Evolutionary conservation across 306 rosid genomes (phyloP).

Genomic region (Cucurbita argyrosperma): DNA sequence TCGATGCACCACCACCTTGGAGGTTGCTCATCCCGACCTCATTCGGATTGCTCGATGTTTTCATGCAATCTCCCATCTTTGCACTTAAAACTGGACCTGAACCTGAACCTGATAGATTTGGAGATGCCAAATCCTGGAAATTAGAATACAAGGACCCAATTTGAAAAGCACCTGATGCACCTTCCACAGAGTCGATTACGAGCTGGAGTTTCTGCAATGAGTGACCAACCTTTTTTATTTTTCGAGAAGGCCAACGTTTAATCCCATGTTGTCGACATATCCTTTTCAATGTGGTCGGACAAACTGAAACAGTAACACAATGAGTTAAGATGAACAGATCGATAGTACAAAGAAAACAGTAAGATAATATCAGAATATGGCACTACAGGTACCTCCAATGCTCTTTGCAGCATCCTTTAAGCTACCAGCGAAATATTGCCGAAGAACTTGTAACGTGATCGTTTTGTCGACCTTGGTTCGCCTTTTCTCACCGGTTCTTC

Average conservation of each 20-base stretch:
- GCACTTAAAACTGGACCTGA: slow-evolving; percentile 29
- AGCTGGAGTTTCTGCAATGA: slow-evolving; percentile 81
- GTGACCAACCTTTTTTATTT: slow-evolving; percentile 93
- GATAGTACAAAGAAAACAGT: not conserved
- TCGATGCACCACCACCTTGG: slow-evolving; percentile 35
- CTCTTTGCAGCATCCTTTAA: slow-evolving; percentile 97
- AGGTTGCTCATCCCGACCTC: slow-evolving; percentile 31
- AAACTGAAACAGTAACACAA: slow-evolving; percentile 35
- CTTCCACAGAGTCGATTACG: slow-evolving; percentile 82
- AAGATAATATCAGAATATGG: not conserved
- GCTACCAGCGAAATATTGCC: slow-evolving; percentile 82
- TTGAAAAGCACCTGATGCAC: slow-evolving; percentile 74
- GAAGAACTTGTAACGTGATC: slow-evolving; percentile 71
- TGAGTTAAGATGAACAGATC: not conserved
- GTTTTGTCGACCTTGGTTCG: slow-evolving; percentile 74
- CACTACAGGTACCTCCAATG: slow-evolving; percentile 58
- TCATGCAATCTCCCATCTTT: slow-evolving; percentile 34
- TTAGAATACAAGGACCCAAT: slow-evolving; percentile 68
- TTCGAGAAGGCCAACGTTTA: slow-evolving; percentile 94
- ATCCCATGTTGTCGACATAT: slow-evolving; percentile 94
- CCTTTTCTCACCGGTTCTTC: slow-evolving; percentile 48
- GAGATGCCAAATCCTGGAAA: slow-evolving; percentile 66
- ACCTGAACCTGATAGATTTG: slow-evolving; percentile 44
- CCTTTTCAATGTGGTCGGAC: slow-evolving; percentile 88
- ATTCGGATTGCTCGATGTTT: slow-evolving; percentile 20